Base-by-base conservation (phyloP, 192 early-diverging fungal genomes). In the Allomyces javanicus region DNA sequence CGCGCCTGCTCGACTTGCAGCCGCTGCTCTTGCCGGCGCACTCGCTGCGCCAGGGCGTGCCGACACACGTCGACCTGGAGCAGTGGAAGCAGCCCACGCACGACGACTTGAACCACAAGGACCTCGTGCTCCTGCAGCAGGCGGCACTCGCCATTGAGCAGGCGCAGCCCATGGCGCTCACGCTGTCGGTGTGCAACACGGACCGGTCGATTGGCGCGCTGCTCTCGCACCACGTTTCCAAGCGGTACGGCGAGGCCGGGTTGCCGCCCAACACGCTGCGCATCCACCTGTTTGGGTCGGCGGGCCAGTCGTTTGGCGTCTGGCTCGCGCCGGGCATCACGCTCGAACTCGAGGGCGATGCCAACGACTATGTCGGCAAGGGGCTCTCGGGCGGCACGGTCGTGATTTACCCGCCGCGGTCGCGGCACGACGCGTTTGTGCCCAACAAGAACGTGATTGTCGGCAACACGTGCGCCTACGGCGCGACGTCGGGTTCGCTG, bases 331-430 rank as follows among this genome's bases (percentile, higher is more conserved):
- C 84, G 2, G 96, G 96, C 71, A 80, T 96, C 55, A 83, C 85
- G 24, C 80, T 98, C 50, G 90, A 93, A 63, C 78, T 98, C 55
- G 94, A 98, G 74, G 96, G 96, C 69, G 96, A 98, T 70, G 86
- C 94, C 6, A 98, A 98, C 80, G 96, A 96, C 80, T 98, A 98
- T 68, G 96, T 98, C 43, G 96, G 96, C 66, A 98, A 98, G 80
- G 96, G 96, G 66, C 80, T 98, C 55, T 94, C 92, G 9, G 96
- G 96, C 70, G 96, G 96, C 62, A 81, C 80, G 68, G 73, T 98
- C 23, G 82, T 89, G 7, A 81, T 96, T 40, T 98, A 87, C 75
- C 93, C 93, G 68, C 94, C 93, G 44, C 90, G 86, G 78, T 14
- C 50, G 50, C 50, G 50, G 17, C 68, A 72, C 66, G 77, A 83